Base-by-base conservation (phyloP, 23 red algal species). In the Cyanidium caldarium region DNA sequence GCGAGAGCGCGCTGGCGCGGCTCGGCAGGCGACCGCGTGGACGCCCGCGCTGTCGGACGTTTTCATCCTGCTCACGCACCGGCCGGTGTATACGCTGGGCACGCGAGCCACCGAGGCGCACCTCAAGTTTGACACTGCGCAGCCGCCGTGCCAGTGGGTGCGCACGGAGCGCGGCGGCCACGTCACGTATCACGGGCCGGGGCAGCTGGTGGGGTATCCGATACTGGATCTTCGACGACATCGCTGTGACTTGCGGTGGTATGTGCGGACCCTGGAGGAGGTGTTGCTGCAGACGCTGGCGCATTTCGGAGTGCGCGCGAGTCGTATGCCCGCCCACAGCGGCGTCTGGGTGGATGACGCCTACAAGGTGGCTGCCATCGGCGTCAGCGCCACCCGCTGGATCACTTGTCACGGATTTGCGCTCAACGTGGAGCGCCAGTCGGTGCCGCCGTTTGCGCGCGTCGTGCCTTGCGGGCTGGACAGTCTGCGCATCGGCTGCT, bases 101-200 rank as follows among this genome's bases (percentile, higher is more conserved):
- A 87, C 83, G 38, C 82, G 58, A 15, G 67, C 79, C 17, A 72
- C 33, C 37, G 40, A 36, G 13, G 67, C 19, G 5, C 40, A 94
- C 57, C 76, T 86, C 0, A 40, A 73, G 14, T 90, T 82, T 31
- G 79, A 77, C 19, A 16, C 51, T 20, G 25, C 38, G n/a, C 25
- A 34, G 26, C 34, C 80, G 16, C 40, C 68, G 33, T 28, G 56
- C 15, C 33, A 41, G 45, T 10, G 83, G 33, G 44, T 79, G 3
- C 82, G 89, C 25, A 94, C 84, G 0, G 89, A 94, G 39, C 77
- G 89, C 19, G 89, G 89, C 30, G 89, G 89, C 2, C 77, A 94
- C 34, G 82, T 94, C 3, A 94, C 89, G 23, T 94, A 83, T 58
- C 89, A 94, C 69, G 89, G 82, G 26, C 89, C 89, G 2, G 89